A percentile compares a stretch with the other conserved stretches of the same genome.
phyloP scores from a whole-genome alignment of 1,284 basidiomycete species.

The Phellopilus nigrolimitatus region DNA sequence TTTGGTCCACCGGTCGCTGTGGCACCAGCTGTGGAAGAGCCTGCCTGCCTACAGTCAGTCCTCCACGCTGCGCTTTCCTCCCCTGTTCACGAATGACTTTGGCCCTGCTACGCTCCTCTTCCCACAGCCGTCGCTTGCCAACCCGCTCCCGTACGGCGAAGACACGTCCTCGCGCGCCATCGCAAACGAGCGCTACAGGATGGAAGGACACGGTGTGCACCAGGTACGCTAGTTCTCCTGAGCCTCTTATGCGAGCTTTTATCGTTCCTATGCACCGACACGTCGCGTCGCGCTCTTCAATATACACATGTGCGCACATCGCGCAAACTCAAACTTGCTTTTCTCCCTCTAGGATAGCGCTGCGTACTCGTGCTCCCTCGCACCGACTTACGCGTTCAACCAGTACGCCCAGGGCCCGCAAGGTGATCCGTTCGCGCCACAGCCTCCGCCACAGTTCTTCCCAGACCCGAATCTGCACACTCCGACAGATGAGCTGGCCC shows the following conservation, averaged over 20 bases:
- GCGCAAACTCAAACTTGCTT: neutral
- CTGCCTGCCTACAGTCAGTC: too few relatives aligned
- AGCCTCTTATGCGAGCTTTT: constrained; percentile 9
- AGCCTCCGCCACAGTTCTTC: constrained; percentile 47
- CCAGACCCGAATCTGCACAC: constrained; percentile 29
- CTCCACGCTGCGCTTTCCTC: too few relatives aligned
- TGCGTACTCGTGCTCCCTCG: neutral
- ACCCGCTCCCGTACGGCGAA: too few relatives aligned
- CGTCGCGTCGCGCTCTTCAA: constrained; percentile 19
- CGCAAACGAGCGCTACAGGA: too few relatives aligned
- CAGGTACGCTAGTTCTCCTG: constrained; percentile 7
- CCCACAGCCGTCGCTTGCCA: too few relatives aligned
- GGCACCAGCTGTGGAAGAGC: too few relatives aligned
- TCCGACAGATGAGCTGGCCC: constrained; percentile 30
- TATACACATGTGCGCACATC: neutral
- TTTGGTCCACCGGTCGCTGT: constrained; percentile 43
- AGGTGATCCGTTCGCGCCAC: constrained; percentile 74
- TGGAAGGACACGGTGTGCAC: constrained; percentile 1
- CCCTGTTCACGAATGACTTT: too few relatives aligned
- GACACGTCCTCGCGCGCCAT: too few relatives aligned
- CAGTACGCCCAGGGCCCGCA: constrained; percentile 68
- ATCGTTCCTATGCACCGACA: constrained; percentile 6
- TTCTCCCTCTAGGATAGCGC: neutral
- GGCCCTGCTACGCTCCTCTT: too few relatives aligned
- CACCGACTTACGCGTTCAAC: constrained; percentile 9